Evolutionary conservation across 2,329 filamentous ascomycete species (phyloP).

Genomic region (Penicillium sp.): DNA sequence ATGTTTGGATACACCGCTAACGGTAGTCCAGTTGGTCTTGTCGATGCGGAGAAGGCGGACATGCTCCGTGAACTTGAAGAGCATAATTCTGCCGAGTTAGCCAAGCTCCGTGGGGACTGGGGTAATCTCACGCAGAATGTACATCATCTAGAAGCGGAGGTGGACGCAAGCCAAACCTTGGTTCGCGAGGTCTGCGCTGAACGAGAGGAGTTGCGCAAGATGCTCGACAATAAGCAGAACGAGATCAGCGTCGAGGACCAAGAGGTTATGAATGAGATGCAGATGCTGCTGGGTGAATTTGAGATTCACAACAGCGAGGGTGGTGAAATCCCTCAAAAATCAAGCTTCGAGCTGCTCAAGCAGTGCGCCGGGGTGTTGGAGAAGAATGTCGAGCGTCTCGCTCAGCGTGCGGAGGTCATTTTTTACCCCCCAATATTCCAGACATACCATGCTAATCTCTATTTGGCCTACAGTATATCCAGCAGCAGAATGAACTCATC

Average conservation of each 20-base stretch:
- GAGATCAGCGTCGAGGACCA: conserved; percentile 43
- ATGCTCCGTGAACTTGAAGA: conserved; percentile 39
- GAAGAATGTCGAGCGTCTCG: conserved; percentile 50
- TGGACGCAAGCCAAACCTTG: conserved; percentile 39
- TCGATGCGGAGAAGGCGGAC: conserved; percentile 40
- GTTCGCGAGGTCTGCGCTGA: conserved; percentile 41
- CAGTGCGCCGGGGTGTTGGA: conserved; percentile 56
- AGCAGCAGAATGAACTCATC: conserved; percentile 45
- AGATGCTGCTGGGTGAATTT: conserved; percentile 41
- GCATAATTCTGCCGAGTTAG: conserved; percentile 33
- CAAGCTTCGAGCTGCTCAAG: conserved; percentile 40
- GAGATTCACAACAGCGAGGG: conserved; percentile 35
- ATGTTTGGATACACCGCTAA: conserved; percentile 19
- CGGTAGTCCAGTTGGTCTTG: conserved; percentile 30
- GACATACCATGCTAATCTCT: conserved; percentile 13
- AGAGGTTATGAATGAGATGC: conserved; percentile 42
- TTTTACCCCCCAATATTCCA: neutral
- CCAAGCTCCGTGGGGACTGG: conserved; percentile 36
- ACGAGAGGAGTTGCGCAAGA: conserved; percentile 39
- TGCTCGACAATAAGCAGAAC: conserved; percentile 40
- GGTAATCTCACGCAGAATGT: conserved; percentile 34
- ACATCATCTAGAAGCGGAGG: conserved; percentile 40
- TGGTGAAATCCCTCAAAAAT: conserved; percentile 35
- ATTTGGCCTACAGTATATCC: conserved; percentile 36
- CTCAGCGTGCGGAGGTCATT: conserved; percentile 45